Conservation (phyloP, 768 basidiomycete species). For the Calocybe cyanea region DNA sequence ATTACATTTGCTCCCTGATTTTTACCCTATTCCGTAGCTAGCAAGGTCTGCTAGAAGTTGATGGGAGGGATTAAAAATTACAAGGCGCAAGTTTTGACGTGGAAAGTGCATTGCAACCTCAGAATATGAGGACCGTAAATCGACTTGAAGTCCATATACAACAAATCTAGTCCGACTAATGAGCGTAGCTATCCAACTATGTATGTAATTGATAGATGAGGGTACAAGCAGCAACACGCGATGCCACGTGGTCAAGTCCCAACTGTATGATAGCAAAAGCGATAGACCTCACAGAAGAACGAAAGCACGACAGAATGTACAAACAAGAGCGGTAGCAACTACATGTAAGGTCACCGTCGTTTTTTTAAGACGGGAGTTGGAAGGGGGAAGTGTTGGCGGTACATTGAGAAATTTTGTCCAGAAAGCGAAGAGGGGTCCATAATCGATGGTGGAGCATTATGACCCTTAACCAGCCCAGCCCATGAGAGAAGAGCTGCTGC, state of each 20-base stretch:
- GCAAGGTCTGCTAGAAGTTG: too few relatives aligned
- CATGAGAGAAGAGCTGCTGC: conserved; percentile 38
- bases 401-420: not conserved
- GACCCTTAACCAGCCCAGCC: conserved; percentile 48
- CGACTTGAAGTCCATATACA: too few relatives aligned
- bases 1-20: too few relatives aligned
- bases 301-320: not conserved
- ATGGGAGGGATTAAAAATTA: too few relatives aligned
- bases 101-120: too few relatives aligned
- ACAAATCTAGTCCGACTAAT: too few relatives aligned
- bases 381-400: not conserved
- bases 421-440: not conserved
- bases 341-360: not conserved
- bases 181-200: not conserved
- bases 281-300: not conserved
- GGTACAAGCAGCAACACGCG: not conserved
- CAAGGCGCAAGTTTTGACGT: too few relatives aligned
- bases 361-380: too few relatives aligned
- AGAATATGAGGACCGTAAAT: not conserved
- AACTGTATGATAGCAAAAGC: not conserved
- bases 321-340: not conserved
- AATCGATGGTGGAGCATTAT: not conserved
- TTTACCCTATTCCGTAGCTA: too few relatives aligned
- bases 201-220: not conserved
- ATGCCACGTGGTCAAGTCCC: conserved; percentile 1